These are phyloP conservation scores for Fusarium protoensiforme DNA, from an alignment of 2,329 filamentous ascomycete species.

Conservation along the genomic window DNA sequence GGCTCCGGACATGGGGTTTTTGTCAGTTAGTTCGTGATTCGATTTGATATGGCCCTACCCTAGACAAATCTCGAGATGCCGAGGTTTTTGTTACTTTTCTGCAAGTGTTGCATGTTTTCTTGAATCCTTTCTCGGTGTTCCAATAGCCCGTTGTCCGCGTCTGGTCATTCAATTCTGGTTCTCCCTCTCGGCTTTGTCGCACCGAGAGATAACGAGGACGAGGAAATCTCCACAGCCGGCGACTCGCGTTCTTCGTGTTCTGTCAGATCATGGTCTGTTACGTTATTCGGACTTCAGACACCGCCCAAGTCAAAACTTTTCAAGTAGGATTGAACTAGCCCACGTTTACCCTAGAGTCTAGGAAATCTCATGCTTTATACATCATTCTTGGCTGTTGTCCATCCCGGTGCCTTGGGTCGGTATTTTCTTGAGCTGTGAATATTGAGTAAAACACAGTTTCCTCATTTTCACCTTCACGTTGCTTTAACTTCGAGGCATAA, in stretches of 20 bases:
- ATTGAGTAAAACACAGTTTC: neutral
- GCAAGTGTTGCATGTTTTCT: neutral
- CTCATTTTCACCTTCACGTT: neutral
- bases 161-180: neutral
- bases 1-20: constrained; percentile 5
- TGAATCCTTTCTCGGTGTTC: neutral
- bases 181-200: neutral
- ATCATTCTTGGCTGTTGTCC: neutral
- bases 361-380: neutral
- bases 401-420: neutral
- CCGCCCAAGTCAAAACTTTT: neutral
- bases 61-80: neutral
- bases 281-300: neutral
- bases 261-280: neutral
- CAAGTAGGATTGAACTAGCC: neutral
- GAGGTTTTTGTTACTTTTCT: neutral
- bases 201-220: neutral
- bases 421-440: neutral
- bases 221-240: neutral
- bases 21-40: neutral
- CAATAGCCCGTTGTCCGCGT: neutral
- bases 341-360: neutral
- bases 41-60: constrained; percentile 11
- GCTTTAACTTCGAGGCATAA: neutral
- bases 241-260: neutral